A percentile compares a stretch with the other conserved stretches of the same genome.
Conservation (phyloP, 2,329 filamentous ascomycete genomes). For the Diaporthe citriasiana region DNA sequence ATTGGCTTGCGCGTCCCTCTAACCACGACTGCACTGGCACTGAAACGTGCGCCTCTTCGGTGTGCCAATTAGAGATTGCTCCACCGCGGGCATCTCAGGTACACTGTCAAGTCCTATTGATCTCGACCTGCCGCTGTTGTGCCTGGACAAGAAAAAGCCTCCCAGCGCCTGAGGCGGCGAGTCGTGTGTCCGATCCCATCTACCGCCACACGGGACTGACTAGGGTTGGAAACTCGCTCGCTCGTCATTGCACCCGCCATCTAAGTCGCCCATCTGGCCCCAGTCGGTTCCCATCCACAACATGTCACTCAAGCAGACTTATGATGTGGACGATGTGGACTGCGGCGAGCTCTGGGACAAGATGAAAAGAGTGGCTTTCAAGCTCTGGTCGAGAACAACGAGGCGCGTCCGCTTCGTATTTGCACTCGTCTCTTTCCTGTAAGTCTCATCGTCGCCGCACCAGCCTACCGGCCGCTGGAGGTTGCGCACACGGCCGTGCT, state of each 20-base stretch:
- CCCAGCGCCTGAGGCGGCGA: not conserved
- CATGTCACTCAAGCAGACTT: constrained; percentile 31
- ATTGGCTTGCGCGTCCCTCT: constrained; percentile 31
- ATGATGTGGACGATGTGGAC: constrained; percentile 39
- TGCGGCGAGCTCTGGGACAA: constrained; percentile 39
- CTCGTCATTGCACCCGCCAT: constrained; percentile 10
- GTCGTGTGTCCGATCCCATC: constrained; percentile 14
- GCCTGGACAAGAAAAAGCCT: not conserved
- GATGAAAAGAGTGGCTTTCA: constrained; percentile 35
- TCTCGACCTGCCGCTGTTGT: constrained; percentile 6
- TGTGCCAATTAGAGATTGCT: constrained; percentile 11
- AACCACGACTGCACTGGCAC: constrained; percentile 15
- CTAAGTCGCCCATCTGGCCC: constrained; percentile 16
- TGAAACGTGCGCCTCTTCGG: constrained; percentile 27
- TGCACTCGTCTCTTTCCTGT: constrained; percentile 37
- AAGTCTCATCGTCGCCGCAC: not conserved
- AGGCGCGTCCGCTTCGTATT: constrained; percentile 39
- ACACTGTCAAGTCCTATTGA: not conserved
- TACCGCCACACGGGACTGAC: not conserved
- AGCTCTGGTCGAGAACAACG: constrained; percentile 40
- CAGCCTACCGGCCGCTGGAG: not conserved
- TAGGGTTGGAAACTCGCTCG: not conserved
- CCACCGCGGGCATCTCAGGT: not conserved
- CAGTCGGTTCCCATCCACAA: not conserved
- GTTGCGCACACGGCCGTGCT: not conserved